Evolutionary conservation across 768 basidiomycete species (phyloP), one percentile per base, ranked within the genome.

Genomic region (Tylopilus intermedius): DNA sequence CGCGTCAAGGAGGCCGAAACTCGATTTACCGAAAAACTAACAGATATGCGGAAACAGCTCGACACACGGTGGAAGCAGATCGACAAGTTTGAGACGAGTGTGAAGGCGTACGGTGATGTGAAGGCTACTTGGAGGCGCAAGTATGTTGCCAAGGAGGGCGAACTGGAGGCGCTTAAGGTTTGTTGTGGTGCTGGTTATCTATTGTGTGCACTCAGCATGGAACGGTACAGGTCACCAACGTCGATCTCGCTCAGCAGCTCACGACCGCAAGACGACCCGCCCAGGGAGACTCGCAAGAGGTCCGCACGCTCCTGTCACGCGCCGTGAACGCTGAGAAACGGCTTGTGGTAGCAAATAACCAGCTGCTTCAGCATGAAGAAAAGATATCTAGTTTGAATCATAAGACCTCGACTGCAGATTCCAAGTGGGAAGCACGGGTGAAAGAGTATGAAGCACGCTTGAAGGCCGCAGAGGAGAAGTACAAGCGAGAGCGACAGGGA

Each of bases 351-450:
- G 81, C 87, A 5, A 86, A 87, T 62, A 93, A 94, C 58, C 92
- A 95, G 66, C 77, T 97, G 2, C 67, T 83, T 2, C 78, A 83
- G 22, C 83, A 88, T 3, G 95, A 98, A 65, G 91, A 94, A 70
- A 87, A 86, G 71, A 78, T 94, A 45, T 82, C 86, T 1, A 68
- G 74, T 38, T 78, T 89, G 70, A 87, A 86, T 58, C 77, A 83
- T 71, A 88, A 84, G 74, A 88, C 79, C 35, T 73, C 76, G 0
- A 74, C 73, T 0, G 87, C 89, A 0, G 94, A 96, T 59, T 74
- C 72, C 48, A 95, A 94, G 69, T 98, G 94, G 93, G 94, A 94
- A 62, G 90, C 87, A 0, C 77, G 94, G n/a, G 90, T 98, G 42
- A 87, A 85, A 68, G 94, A 98, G 70, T 94, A 94, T 62, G 92